Evolutionary conservation across 2,329 filamentous ascomycete species (phyloP), one percentile per base, ranked within the genome.

Genomic region (Diaporthe batatas): DNA sequence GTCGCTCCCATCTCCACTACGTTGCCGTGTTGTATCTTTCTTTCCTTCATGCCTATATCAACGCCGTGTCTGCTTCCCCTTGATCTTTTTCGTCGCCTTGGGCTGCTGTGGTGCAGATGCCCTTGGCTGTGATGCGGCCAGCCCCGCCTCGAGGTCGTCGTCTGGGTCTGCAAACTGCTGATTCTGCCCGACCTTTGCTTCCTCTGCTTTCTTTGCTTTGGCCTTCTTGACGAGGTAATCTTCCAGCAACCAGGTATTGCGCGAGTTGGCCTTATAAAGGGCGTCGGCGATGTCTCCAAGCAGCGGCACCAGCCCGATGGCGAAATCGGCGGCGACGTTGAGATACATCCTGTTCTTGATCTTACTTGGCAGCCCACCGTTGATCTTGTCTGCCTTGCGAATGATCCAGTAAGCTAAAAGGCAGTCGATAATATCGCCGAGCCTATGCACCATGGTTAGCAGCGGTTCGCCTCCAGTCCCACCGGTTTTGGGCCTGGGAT

Each of bases 221-320:
- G 93, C 93, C 79, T 92, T 90, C 75, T 91, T 85, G 57, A 93
- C 89, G 70, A 96, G 86, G 76, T 92, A 86, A 59, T 90, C 83
- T 79, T 94, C 92, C 21, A 94, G 84, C 2, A 94, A 81, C 47
- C 92, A 87, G 6, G 93, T 91, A 77, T 96, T 96, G 77, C 90
- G 90, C 25, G 92, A 94, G 79, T 96, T 96, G 79, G 91, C 91
- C 74, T 93, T 91, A 83, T 92, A 92, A 3, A 90, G 81, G 7
- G 92, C 92, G 78, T 96, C 94, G 51, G 87, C 88, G 2, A 96
- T 73, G 78, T 96, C 94, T n/a, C 94, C 94, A 0, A 94, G 75
- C 75, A 96, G 89, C 0, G 94, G 94, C 0, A 96, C 85, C 3
- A 96, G 83, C 7, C 94, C 94, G 44, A 95, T 85, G 49, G 88